A percentile compares a stretch with the other conserved stretches of the same genome.
Conservation (phyloP, 139 green algal genomes). For the Chlorella sp. region DNA sequence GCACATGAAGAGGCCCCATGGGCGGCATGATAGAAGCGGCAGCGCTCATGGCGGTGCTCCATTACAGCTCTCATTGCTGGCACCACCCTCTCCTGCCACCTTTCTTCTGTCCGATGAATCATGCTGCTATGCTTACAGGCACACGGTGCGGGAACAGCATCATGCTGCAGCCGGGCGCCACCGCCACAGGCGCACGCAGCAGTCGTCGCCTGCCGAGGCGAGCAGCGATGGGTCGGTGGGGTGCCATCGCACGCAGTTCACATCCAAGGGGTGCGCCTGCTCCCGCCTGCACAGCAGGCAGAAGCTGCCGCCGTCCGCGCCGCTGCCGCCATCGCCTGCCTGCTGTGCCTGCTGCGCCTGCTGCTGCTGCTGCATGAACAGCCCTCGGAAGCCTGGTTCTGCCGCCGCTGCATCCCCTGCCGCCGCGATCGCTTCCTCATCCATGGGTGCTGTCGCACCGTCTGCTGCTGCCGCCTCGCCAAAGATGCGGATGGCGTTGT, state of each 20-base stretch:
- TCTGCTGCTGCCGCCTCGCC: constrained; percentile 14
- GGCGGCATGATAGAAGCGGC: too few species aligned
- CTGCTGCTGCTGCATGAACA: constrained; percentile 6
- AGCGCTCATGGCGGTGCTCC: too few species aligned
- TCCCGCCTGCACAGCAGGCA: constrained; percentile 34
- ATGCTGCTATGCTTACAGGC: too few species aligned
- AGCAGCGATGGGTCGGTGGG: constrained; percentile 65
- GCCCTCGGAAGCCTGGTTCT: not conserved
- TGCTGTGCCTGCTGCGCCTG: not conserved
- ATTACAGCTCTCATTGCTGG: too few species aligned
- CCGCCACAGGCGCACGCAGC: constrained; percentile 72
- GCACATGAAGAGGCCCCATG: too few species aligned
- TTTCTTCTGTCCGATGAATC: too few species aligned
- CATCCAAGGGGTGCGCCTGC: constrained; percentile 69
- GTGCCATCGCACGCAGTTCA: constrained; percentile 89
- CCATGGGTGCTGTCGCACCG: not conserved
- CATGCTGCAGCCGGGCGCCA: not conserved
- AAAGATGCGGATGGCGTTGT: constrained; percentile 79
- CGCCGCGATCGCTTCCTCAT: not conserved
- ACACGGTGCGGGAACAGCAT: too few species aligned
- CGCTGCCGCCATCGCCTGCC: constrained; percentile 9
- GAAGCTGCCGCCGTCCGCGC: constrained; percentile 26
- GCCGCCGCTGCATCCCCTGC: not conserved
- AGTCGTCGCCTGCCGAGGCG: constrained; percentile 78
- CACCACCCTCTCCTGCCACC: too few species aligned